Conservation (phyloP, 2,329 filamentous ascomycete species). For the Pseudogymnoascus sp. region DNA sequence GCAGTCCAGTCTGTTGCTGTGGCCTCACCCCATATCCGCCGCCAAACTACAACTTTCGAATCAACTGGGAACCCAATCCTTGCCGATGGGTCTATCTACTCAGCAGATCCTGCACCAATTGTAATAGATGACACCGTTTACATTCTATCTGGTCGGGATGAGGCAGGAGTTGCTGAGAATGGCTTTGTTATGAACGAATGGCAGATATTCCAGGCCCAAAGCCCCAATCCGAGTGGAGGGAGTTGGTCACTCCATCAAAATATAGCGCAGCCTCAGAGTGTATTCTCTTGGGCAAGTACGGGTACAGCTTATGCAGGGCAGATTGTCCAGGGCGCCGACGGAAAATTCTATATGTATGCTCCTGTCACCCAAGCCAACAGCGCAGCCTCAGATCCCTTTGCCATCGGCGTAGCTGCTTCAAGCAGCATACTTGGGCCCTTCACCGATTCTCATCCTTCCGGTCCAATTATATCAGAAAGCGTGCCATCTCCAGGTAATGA, state of each 20-base stretch:
- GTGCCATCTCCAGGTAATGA: slow-evolving; percentile 28
- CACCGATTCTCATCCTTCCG: slow-evolving; percentile 29
- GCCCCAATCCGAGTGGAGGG: slow-evolving; percentile 27
- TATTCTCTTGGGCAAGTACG: slow-evolving; percentile 31
- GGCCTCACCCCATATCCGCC: slow-evolving; percentile 10
- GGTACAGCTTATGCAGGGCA: slow-evolving; percentile 33
- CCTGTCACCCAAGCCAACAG: slow-evolving; percentile 28
- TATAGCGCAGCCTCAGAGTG: slow-evolving; percentile 26
- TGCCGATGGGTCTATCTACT: slow-evolving; percentile 33
- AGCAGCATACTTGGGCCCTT: slow-evolving; percentile 32
- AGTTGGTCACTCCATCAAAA: slow-evolving; percentile 30
- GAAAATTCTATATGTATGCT: slow-evolving; percentile 33
- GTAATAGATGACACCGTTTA: slow-evolving; percentile 33
- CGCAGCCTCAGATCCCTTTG: slow-evolving; percentile 30
- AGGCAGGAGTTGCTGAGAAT: slow-evolving; percentile 27
- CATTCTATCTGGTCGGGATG: slow-evolving; percentile 32
- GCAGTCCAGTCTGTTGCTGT: neutral
- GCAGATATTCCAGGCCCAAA: slow-evolving; percentile 29
- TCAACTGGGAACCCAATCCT: slow-evolving; percentile 34
- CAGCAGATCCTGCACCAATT: slow-evolving; percentile 34
- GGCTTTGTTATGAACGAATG: slow-evolving; percentile 34
- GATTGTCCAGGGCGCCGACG: slow-evolving; percentile 30
- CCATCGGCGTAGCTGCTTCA: slow-evolving; percentile 34
- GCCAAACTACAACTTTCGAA: slow-evolving; percentile 21
- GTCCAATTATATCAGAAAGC: slow-evolving; percentile 33